Conservation (phyloP, 2,329 filamentous ascomycete species). For the Talaromyces sp. region DNA sequence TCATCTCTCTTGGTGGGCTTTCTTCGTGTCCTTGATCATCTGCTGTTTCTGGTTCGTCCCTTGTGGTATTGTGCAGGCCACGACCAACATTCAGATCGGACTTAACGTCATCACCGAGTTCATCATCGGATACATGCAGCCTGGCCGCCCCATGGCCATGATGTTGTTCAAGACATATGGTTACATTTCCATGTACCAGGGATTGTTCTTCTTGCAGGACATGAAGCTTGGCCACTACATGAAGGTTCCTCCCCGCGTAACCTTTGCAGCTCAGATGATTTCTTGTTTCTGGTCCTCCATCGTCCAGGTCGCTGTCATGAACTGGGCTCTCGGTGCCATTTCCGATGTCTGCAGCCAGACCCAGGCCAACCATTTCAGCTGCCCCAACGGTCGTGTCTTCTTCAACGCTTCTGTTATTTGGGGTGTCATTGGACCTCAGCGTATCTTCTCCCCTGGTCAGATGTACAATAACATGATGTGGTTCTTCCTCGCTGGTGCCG, state of each 20-base stretch:
- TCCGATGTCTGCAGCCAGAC: conserved; percentile 61
- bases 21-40: conserved; percentile 63
- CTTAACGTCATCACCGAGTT: conserved; percentile 73
- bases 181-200: conserved; percentile 66
- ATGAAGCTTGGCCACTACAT: conserved; percentile 68
- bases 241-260: conserved; percentile 51
- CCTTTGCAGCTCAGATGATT: conserved; percentile 52
- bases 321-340: conserved; percentile 55
- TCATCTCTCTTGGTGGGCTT: conserved; percentile 69
- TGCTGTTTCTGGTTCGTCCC: conserved; percentile 63
- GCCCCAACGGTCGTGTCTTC: conserved; percentile 58
- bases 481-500: conserved; percentile 67
- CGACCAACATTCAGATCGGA: conserved; percentile 63
- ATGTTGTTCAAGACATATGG: conserved; percentile 78
- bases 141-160: conserved; percentile 66
- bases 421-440: conserved; percentile 68
- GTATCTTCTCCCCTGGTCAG: conserved; percentile 63
- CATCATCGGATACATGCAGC: conserved; percentile 69
- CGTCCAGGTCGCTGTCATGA: conserved; percentile 47
- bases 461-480: conserved; percentile 64
- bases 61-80: conserved; percentile 62
- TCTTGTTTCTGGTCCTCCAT: conserved; percentile 51
- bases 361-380: conserved; percentile 57
- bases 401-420: conserved; percentile 70
- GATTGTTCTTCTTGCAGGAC: conserved; percentile 62